Conservation (phyloP, 2,329 filamentous ascomycete genomes). For the Ophiognomonia clavigignenti-juglandacearum region DNA sequence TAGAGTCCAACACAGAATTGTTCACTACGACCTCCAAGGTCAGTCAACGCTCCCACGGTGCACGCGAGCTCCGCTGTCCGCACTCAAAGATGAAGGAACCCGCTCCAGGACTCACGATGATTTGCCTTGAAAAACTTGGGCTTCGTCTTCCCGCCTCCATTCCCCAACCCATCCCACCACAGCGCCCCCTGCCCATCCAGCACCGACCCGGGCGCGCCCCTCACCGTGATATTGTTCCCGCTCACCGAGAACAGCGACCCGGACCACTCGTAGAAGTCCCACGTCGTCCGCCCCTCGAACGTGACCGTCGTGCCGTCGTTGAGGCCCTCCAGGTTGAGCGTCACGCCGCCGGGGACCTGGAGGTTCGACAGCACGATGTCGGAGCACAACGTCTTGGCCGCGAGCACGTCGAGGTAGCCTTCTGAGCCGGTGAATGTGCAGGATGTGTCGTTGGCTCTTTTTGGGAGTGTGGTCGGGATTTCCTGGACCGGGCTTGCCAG, state of each 20-base stretch:
- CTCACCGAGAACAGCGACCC: constrained; percentile 59
- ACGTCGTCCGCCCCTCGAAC: constrained; percentile 61
- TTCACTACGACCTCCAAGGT: no score
- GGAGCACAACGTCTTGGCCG: constrained; percentile 43
- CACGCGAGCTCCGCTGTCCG: no score
- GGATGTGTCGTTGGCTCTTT: constrained; percentile 17
- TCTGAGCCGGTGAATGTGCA: constrained; percentile 53
- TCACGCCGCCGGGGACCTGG: constrained; percentile 50
- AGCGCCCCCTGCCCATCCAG: constrained; percentile 51
- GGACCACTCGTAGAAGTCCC: constrained; percentile 59
- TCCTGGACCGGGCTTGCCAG: no score
- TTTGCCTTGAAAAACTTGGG: constrained; percentile 57
- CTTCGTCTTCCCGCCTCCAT: constrained; percentile 56
- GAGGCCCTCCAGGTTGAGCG: constrained; percentile 51
- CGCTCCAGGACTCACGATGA: no score
- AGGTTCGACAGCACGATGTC: constrained; percentile 47
- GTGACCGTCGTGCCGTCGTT: constrained; percentile 48
- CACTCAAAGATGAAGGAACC: no score
- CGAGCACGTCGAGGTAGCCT: constrained; percentile 30
- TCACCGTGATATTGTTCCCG: constrained; percentile 49
- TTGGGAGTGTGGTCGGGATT: no score
- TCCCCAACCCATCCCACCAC: constrained; percentile 58
- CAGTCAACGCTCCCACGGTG: no score
- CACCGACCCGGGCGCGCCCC: constrained; percentile 43
- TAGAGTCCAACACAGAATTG: constrained; percentile 39